Percentiles rank a stretch among this genome's conserved stretches.
Conservation (phyloP, 2,329 filamentous ascomycete species). For the Colletotrichum viniferum region DNA sequence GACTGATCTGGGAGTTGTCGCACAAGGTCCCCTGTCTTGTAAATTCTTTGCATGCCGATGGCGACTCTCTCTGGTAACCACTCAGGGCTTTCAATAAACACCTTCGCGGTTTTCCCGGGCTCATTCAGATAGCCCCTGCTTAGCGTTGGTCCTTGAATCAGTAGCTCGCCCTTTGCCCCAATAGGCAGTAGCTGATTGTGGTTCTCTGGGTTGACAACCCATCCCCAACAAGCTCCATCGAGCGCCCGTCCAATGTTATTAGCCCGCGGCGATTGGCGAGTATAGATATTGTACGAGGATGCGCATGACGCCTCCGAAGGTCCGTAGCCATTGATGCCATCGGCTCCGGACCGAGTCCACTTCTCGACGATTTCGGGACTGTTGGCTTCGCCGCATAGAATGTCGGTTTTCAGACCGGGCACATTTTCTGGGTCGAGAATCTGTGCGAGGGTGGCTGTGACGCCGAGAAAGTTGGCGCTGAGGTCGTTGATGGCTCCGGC, state of each 20-base stretch:
- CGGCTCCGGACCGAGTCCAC: slow-evolving; percentile 32
- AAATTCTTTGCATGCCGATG: slow-evolving; percentile 32
- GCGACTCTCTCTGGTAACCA: slow-evolving; percentile 30
- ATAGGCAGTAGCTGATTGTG: slow-evolving; percentile 54
- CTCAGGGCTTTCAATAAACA: slow-evolving; percentile 46
- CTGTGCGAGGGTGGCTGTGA: slow-evolving; percentile 62
- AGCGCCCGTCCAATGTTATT: slow-evolving; percentile 51
- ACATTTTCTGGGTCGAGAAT: slow-evolving; percentile 40
- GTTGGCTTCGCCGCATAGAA: slow-evolving; percentile 51
- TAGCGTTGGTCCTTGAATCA: slow-evolving; percentile 61
- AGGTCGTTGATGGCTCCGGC: slow-evolving; percentile 52
- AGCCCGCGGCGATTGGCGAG: slow-evolving; percentile 40
- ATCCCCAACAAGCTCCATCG: slow-evolving; percentile 45
- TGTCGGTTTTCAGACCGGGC: slow-evolving; percentile 35
- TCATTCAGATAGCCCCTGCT: slow-evolving; percentile 56
- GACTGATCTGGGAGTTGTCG: slow-evolving; percentile 11
- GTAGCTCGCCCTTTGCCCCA: slow-evolving; percentile 60
- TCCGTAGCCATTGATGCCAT: slow-evolving; percentile 54
- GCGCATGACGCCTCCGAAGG: slow-evolving; percentile 54
- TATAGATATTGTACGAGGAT: slow-evolving; percentile 38
- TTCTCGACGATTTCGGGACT: slow-evolving; percentile 49
- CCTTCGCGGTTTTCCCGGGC: slow-evolving; percentile 44
- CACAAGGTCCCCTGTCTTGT: slow-evolving; percentile 49
- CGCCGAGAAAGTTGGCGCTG: slow-evolving; percentile 54
- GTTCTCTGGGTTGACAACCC: slow-evolving; percentile 58